Percentiles rank a stretch among this genome's conserved stretches.
Evolutionary conservation across 1,139 yeast species (phyloP).

Genomic region (Sugiyamaella grinbergsii): DNA sequence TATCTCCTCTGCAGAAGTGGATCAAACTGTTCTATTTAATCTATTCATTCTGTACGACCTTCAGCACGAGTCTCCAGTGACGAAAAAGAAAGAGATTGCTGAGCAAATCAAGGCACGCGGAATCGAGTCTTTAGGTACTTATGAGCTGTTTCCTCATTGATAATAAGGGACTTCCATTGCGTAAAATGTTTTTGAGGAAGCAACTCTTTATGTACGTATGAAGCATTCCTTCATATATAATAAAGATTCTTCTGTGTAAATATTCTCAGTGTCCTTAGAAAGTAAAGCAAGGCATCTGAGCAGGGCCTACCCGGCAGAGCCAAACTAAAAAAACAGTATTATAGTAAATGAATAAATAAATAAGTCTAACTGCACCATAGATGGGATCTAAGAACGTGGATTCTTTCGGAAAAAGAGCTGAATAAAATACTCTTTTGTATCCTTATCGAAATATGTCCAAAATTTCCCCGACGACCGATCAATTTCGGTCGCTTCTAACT

Average conservation of each 20-base stretch:
- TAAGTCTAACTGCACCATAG: no score
- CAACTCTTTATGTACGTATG: no score
- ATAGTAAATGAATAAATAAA: no score
- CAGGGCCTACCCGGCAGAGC: no score
- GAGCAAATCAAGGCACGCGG: conserved; percentile 6
- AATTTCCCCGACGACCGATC: conserved; percentile 52
- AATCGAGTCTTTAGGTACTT: conserved; percentile 17
- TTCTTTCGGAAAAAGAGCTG: conserved; percentile 56
- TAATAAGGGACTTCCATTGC: background rate
- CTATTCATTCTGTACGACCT: conserved; percentile 38
- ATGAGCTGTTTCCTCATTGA: conserved; percentile 13
- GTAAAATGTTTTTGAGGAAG: no score
- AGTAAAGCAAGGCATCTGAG: no score
- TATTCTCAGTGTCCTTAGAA: no score
- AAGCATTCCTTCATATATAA: no score
- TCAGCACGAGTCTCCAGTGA: conserved; percentile 31
- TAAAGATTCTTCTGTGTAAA: no score
- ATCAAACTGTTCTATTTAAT: conserved; percentile 34
- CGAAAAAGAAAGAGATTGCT: conserved; percentile 12
- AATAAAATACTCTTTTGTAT: conserved; percentile 64
- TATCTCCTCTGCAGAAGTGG: conserved; percentile 28
- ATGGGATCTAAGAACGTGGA: conserved; percentile 1
- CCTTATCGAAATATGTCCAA: conserved; percentile 75
- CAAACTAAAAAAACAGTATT: no score
- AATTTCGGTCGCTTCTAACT: conserved; percentile 62